Conservation (phyloP, 176 grass and related monocot genomes). For the Poa pratensis region DNA sequence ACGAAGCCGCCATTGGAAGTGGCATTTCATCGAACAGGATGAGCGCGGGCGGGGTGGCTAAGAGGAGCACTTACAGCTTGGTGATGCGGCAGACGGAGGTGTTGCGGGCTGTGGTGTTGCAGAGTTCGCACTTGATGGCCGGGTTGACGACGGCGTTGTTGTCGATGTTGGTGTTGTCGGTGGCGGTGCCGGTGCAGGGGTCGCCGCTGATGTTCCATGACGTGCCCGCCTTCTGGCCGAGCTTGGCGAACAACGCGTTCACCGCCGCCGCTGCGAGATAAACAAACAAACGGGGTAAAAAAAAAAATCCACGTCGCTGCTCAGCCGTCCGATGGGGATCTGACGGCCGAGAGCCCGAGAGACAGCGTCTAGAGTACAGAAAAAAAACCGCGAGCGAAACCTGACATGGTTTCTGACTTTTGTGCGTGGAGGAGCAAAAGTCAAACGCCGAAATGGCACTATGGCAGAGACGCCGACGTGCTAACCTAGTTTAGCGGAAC, state of each 20-base stretch:
- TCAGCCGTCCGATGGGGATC: conserved; percentile 20
- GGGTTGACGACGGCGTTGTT: conserved; percentile 42
- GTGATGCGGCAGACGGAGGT: conserved; percentile 69
- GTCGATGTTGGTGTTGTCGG: conserved; percentile 55
- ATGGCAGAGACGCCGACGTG: neutral
- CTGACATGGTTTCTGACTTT: conserved; percentile 4
- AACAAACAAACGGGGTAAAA: too few relatives aligned
- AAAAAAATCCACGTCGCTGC: neutral
- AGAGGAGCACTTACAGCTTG: conserved; percentile 50
- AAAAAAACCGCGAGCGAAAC: neutral
- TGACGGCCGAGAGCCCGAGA: too few relatives aligned
- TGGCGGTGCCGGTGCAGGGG: conserved; percentile 77
- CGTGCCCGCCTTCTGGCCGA: conserved; percentile 42
- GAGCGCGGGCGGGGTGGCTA: neutral
- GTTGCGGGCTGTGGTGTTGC: conserved; percentile 21
- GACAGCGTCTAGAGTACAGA: neutral
- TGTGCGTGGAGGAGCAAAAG: neutral
- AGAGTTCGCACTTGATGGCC: conserved; percentile 62
- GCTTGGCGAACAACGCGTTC: conserved; percentile 63
- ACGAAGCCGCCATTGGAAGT: neutral
- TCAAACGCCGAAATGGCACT: neutral
- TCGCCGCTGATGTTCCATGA: conserved; percentile 90
- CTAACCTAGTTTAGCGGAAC: neutral
- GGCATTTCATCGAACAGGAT: conserved; percentile 26
- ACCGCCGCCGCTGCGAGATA: conserved; percentile 61